Conservation (phyloP, 352 stramenopile species). For the Globisporangium nunn region DNA sequence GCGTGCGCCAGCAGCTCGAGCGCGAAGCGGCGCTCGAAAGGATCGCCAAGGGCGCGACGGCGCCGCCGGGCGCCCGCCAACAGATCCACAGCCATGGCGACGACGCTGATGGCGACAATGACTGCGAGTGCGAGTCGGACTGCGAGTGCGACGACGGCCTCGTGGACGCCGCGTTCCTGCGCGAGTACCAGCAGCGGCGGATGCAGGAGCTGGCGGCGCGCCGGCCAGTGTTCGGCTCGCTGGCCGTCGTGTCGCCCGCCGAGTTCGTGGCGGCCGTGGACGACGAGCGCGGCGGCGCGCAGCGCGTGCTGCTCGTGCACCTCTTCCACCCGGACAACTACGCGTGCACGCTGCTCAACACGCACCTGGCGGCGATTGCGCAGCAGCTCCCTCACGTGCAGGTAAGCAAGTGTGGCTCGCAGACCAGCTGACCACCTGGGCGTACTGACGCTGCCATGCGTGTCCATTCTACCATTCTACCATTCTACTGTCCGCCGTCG, state of each 20-base stretch:
- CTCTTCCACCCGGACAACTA: slow-evolving; percentile 71
- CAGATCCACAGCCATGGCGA: background rate
- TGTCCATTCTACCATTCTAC: no score
- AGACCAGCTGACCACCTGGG: no score
- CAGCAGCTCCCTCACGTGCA: slow-evolving; percentile 50
- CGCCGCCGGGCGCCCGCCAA: background rate
- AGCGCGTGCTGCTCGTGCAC: slow-evolving; percentile 39
- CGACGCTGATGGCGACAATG: background rate
- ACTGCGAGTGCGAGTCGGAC: slow-evolving; percentile 14
- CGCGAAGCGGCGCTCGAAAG: slow-evolving; percentile 41
- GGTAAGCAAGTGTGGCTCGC: slow-evolving; percentile 15
- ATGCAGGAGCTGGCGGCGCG: slow-evolving; percentile 48
- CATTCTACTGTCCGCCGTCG: no score
- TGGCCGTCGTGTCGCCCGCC: slow-evolving; percentile 49
- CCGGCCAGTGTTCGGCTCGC: slow-evolving; percentile 26
- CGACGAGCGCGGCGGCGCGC: slow-evolving; percentile 14
- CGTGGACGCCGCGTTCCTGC: slow-evolving; percentile 48
- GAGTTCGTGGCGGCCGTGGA: slow-evolving; percentile 49
- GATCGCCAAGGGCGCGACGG: slow-evolving; percentile 48
- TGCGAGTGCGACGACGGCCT: slow-evolving; percentile 38
- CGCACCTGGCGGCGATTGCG: slow-evolving; percentile 50
- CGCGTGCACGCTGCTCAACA: slow-evolving; percentile 61
- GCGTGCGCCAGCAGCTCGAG: slow-evolving; percentile 36
- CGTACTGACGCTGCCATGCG: no score
- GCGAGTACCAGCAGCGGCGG: slow-evolving; percentile 54